Evolutionary conservation across 208 protist species (phyloP), one percentile per base, ranked within the genome.

Genomic region (Acanthamoeba castellanii): DNA sequence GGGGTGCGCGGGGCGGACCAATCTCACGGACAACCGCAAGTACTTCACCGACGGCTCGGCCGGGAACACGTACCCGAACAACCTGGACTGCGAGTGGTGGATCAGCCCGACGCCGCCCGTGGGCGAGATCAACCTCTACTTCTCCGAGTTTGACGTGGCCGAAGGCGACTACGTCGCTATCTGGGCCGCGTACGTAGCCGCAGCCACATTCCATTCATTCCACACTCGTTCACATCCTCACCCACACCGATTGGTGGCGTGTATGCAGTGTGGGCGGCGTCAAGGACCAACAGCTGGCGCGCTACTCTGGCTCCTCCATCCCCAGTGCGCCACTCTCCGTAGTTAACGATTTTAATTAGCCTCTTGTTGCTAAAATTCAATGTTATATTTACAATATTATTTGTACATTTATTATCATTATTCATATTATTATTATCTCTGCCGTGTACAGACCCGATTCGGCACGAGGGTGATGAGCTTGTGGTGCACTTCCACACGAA

Each of bases 81-180:
- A 37, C 30, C 34, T 76, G 34, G 34, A 76, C 45, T 88, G 81
- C 32, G 81, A 88, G 20, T 88, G 81, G 81, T 34, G 22, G 18
- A 88, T 88, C 45, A n/a, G 4, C 50, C 81, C 81, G n/a, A 42
- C 16, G 22, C 7, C 7, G 13, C 55, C 9, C 16, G 81, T 88
- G 22, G 81, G 55, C 11, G n/a, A 88, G 81, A 27, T 88, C 37
- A 88, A 32, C 32, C 81, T 88, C 55, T 88, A 66, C 81, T 88
- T 88, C 27, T 55, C 45, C 55, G 27, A 30, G 50, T 88, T 88
- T 20, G 50, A 88, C n/a, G 45, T 88, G 55, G 81, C 81, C 30
- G 27, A 50, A 34, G 81, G 81, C n/a, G 81, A 88, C 47, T 88
- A 88, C 37, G 50, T 88, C 13, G 3, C 37, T 34, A 30, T 88